Base-by-base conservation (phyloP, 2,329 filamentous ascomycete genomes). In the Microdochium nivale region DNA sequence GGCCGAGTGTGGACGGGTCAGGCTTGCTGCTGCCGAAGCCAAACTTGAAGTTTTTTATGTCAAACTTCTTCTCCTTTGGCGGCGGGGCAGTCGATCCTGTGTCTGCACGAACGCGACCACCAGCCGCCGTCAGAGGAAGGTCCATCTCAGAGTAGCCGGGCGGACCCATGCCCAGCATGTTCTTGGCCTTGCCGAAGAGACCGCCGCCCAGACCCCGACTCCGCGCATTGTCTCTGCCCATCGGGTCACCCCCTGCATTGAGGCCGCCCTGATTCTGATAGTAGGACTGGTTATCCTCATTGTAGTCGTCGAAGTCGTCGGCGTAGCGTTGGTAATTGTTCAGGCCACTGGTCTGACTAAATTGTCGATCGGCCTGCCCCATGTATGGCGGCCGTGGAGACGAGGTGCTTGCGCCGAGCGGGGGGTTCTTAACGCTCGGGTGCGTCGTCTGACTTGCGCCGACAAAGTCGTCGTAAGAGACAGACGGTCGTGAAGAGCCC, bases 131-230 rank as follows among this genome's bases (percentile, higher is more conserved):
- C 68, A 99, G 76, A 14, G 94, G 94, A 51, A 99, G 76, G 66
- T 99, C 92, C 94, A 99, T 99, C 71, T 97, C 94, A 32, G 92
- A 96, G 70, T 99, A 97, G 56, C 86, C 80, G 60, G 64, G 54
- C 50, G 87, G 79, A 23, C 83, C 86, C 84, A 96, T 90, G 50
- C 94, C 92, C 55, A 99, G 73, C 77, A 87, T 90, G 66, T 87
- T 91, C 75, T 95, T 97, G 43, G 92, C 87, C 63, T 80, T 85
- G 46, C 91, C 94, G 62, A 96, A 75, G 55, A 97, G 73, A 19
- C 92, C 91, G 55, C 92, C 91, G 55, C 92, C 91, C 62, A 97
- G 71, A 59, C 85, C 83, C 62, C 94, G 81, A 66, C 90, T 88
- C 58, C 82, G 79, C 56, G 87, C 81, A 60, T 80, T 81, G 53